A percentile compares a stretch with the other conserved stretches of the same genome.
Evolutionary conservation across 805 yeast species (phyloP).

Genomic region (Maudiozyma barnettii): DNA sequence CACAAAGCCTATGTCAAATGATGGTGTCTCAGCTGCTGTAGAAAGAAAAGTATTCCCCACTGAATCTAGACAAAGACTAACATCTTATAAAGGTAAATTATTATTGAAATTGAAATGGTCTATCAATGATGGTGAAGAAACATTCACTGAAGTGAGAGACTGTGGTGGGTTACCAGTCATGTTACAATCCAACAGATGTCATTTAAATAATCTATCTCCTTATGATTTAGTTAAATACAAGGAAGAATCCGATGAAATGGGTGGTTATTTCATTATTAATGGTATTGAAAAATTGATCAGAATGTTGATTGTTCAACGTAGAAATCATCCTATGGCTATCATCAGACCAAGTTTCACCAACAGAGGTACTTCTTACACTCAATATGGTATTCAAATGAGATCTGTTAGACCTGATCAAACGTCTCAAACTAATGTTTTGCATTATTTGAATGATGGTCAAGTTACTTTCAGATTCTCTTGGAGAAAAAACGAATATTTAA

Average conservation of each 20-base stretch:
- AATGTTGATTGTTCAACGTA: constrained; percentile 94
- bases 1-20: constrained; percentile 57
- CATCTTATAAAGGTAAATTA: constrained; percentile 70
- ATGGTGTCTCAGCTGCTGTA: constrained; percentile 54
- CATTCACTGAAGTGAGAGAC: constrained; percentile 66
- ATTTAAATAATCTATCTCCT: constrained; percentile 76
- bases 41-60: constrained; percentile 76
- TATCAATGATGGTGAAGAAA: constrained; percentile 80
- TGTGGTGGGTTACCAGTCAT: constrained; percentile 88
- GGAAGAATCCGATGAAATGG: constrained; percentile 92
- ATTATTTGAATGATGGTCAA: constrained; percentile 89
- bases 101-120: constrained; percentile 74
- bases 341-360: constrained; percentile 89
- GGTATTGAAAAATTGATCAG: constrained; percentile 95
- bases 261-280: constrained; percentile 92
- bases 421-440: constrained; percentile 95
- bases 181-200: constrained; percentile 88
- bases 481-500: constrained; percentile 90
- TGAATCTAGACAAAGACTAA: constrained; percentile 84
- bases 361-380: constrained; percentile 85
- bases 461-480: constrained; percentile 95
- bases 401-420: constrained; percentile 95
- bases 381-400: constrained; percentile 89
- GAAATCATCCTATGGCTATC: constrained; percentile 97
- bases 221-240: constrained; percentile 62